A percentile compares a stretch with the other conserved stretches of the same genome.
phyloP scores from a whole-genome alignment of 2,329 filamentous ascomycete species.

The Fusarium mundagurra region DNA sequence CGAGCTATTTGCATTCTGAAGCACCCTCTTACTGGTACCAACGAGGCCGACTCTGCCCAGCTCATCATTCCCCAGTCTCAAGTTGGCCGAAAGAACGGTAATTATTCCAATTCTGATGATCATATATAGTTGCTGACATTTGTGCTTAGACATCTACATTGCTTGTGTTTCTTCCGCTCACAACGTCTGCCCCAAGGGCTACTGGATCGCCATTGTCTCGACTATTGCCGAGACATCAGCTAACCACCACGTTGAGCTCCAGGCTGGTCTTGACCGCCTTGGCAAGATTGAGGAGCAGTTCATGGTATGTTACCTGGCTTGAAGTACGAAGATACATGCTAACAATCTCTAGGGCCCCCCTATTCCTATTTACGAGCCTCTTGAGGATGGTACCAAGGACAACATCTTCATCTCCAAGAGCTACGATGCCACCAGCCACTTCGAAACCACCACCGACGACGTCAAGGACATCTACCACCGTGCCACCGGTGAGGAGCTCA shows the following conservation, averaged over 20 bases:
- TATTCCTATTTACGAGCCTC: slow-evolving; percentile 92
- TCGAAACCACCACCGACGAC: slow-evolving; percentile 91
- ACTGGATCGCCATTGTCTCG: slow-evolving; percentile 98
- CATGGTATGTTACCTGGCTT: slow-evolving; percentile 67
- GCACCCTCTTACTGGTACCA: slow-evolving; percentile 91
- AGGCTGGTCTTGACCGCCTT: slow-evolving; percentile 90
- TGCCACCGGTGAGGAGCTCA: slow-evolving; percentile 83
- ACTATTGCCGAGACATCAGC: slow-evolving; percentile 92
- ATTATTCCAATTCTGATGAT: not conserved
- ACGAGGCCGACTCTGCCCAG: slow-evolving; percentile 88
- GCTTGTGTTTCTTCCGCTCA: slow-evolving; percentile 95
- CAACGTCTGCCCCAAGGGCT: slow-evolving; percentile 98
- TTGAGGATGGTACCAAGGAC: slow-evolving; percentile 83
- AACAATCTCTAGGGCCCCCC: slow-evolving; percentile 68
- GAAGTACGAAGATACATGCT: not conserved
- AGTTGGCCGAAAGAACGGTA: slow-evolving; percentile 95
- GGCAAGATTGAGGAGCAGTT: slow-evolving; percentile 97
- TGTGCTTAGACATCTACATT: slow-evolving; percentile 84
- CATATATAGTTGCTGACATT: slow-evolving; percentile 8
- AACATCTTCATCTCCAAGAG: slow-evolving; percentile 98
- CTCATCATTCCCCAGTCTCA: slow-evolving; percentile 98
- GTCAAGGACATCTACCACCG: slow-evolving; percentile 93
- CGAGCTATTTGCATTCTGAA: slow-evolving; percentile 98
- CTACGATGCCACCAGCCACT: slow-evolving; percentile 98
- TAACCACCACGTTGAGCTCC: slow-evolving; percentile 96